A percentile compares a stretch with the other conserved stretches of the same genome.
Evolutionary conservation across 208 protist species (phyloP).

Genomic region (Trypanosoma vivax): DNA sequence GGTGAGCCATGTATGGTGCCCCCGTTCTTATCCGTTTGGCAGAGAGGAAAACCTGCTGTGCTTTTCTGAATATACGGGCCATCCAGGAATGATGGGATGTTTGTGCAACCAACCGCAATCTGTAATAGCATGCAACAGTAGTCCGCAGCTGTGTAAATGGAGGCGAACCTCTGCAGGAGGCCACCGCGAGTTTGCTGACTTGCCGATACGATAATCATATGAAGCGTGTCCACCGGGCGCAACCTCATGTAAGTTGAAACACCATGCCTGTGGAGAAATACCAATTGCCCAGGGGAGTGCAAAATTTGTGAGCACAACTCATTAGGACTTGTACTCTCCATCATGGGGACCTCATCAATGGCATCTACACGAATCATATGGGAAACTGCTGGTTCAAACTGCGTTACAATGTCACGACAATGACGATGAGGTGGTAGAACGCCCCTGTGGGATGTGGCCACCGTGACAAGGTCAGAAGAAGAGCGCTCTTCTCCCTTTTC

Average conservation of each 20-base stretch:
- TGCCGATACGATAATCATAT: constrained; percentile 60
- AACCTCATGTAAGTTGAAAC: constrained; percentile 70
- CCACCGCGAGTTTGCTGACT: constrained; percentile 36
- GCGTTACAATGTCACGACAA: constrained; percentile 55
- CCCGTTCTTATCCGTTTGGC: constrained; percentile 7
- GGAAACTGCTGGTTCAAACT: constrained; percentile 42
- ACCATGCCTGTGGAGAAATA: constrained; percentile 72
- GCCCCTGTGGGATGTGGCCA: constrained; percentile 44
- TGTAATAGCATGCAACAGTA: constrained; percentile 88
- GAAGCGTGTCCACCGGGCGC: constrained; percentile 80
- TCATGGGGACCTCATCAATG: constrained; percentile 44
- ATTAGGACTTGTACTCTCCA: constrained; percentile 28
- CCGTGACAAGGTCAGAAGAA: constrained; percentile 44
- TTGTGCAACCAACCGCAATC: constrained; percentile 51
- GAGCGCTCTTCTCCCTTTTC: constrained; percentile 21
- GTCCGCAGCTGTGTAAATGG: constrained; percentile 55
- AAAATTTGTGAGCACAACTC: constrained; percentile 72
- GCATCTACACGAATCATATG: constrained; percentile 71
- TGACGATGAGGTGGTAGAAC: constrained; percentile 62
- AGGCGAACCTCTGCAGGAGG: constrained; percentile 72
- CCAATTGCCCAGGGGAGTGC: constrained; percentile 43
- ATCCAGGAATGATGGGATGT: constrained; percentile 17
- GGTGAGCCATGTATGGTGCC: constrained; percentile 21
- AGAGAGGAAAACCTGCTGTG: constrained; percentile 17
- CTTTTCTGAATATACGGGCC: constrained; percentile 22